These are phyloP conservation scores for Flaveria linearis DNA, from an alignment of 129 eudicot genomes.

Conservation along the genomic window DNA sequence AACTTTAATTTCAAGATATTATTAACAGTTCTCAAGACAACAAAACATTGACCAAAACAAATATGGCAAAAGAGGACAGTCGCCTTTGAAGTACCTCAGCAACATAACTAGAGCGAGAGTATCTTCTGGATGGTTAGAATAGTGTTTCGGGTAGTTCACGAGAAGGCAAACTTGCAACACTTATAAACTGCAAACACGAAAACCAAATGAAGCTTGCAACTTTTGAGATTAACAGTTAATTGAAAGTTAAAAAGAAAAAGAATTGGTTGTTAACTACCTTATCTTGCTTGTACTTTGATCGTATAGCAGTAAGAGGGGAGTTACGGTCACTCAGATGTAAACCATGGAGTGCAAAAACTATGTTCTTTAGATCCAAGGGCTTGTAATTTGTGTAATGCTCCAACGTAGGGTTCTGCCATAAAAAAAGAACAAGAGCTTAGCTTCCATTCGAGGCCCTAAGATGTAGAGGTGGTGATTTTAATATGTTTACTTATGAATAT, in stretches of 20 bases:
- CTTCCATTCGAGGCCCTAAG: conserved; percentile 3
- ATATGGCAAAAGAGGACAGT: conserved; percentile 27
- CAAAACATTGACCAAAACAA: conserved; percentile 23
- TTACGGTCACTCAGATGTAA: conserved; percentile 43
- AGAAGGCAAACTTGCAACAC: conserved; percentile 54
- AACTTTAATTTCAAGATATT: conserved; percentile 30
- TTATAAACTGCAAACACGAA: conserved; percentile 47
- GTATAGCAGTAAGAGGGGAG: conserved; percentile 54
- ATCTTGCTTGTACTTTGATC: conserved; percentile 66
- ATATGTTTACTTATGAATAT: not conserved
- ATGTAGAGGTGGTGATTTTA: not conserved
- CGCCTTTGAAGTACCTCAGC: conserved; percentile 18
- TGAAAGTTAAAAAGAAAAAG: not conserved
- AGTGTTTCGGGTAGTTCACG: conserved; percentile 43
- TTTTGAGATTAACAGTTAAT: conserved; percentile 1
- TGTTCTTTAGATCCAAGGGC: conserved; percentile 48
- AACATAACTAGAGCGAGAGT: conserved; percentile 13
- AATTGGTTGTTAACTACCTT: conserved; percentile 46
- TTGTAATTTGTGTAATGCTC: conserved; percentile 62
- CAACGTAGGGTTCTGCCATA: conserved; percentile 60
- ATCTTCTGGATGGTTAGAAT: conserved; percentile 32
- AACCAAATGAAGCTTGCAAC: not conserved
- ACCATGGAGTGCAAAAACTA: conserved; percentile 53
- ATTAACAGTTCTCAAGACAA: conserved; percentile 31
- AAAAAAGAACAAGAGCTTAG: conserved; percentile 16